Base-by-base conservation (phyloP, 2,329 filamentous ascomycete species). In the Lasiodiplodia theobromae region DNA sequence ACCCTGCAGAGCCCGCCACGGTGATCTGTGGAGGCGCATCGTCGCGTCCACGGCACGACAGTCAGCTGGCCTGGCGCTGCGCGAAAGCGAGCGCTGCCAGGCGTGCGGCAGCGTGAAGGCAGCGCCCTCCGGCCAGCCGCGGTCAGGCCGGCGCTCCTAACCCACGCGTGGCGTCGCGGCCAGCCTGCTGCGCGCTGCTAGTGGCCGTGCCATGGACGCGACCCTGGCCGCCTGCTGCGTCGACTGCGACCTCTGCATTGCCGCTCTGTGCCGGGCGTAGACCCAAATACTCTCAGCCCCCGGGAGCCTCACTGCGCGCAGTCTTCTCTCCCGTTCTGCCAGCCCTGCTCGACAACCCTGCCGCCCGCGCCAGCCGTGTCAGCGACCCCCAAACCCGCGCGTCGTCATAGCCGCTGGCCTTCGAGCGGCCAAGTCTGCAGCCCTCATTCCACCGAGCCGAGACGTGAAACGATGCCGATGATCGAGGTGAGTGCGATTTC, bases 401-500 rank as follows among this genome's bases (percentile, higher is more conserved):
- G 21, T 31, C 60, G 60, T 64, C 60, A 64, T 63, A 49, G 40
- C 58, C 37, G 34, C 53, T 12, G 53, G 7, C 38, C 31, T 14
- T 21, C 58, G 38, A 58, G 38, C 57, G 56, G 37, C 37, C 21
- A 40, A 44, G 56, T 23, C 56, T 25, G 53, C 37, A 25, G 25
- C 58, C 16, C 44, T 25, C 60, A 64, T 64, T 64, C 60, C 60
- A 38, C 47, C 28, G 44, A 64, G 60, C 60, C 31, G 58, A 21
- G 16, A 31, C 4, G 58, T 63, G 58, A 63, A 63, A 63, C 21
- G 44, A 68, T 68, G 67, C 67, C 67, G 57, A 68, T 68, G 67
- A 68, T 68, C 57, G 67, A 68, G 67, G 67, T 68, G 67, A 68
- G 67, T 37, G 34, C 37, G 37, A 16, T 44, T 52, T 47, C 54